These are phyloP conservation scores for Capsicum rhomboideum DNA, from an alignment of 257 asterid species.

Conservation along the genomic window DNA sequence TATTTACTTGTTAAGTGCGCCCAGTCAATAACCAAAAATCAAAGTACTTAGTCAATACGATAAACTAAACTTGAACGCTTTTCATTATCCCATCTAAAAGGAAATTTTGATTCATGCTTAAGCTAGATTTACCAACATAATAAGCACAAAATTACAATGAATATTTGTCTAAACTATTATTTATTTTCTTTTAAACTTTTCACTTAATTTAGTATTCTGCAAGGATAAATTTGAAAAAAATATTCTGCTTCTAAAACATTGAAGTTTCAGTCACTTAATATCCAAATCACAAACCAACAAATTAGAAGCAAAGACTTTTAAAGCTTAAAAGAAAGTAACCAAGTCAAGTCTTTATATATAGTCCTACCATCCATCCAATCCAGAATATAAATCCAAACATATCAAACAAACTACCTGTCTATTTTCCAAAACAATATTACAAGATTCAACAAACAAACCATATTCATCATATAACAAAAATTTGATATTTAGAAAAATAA, in stretches of 20 bases:
- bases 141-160: background rate
- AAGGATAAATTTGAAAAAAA: no score
- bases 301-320: background rate
- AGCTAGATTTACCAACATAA: background rate
- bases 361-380: background rate
- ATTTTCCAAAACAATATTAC: background rate
- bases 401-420: background rate
- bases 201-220: no score
- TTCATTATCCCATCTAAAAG: background rate
- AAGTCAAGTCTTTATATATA: background rate
- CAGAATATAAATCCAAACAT: slow-evolving; percentile 1
- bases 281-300: background rate
- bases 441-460: background rate
- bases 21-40: no score
- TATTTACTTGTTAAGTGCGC: background rate
- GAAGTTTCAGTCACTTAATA: background rate
- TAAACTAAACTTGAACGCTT: background rate
- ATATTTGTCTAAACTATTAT: background rate
- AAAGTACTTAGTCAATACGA: no score
- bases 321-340: background rate
- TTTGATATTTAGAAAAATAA: background rate
- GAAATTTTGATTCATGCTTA: background rate
- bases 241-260: background rate
- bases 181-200: no score
- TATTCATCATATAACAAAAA: background rate